phyloP scores from a whole-genome alignment of 495 filamentous ascomycete species.

The Melanomma pulvis-pyrius region DNA sequence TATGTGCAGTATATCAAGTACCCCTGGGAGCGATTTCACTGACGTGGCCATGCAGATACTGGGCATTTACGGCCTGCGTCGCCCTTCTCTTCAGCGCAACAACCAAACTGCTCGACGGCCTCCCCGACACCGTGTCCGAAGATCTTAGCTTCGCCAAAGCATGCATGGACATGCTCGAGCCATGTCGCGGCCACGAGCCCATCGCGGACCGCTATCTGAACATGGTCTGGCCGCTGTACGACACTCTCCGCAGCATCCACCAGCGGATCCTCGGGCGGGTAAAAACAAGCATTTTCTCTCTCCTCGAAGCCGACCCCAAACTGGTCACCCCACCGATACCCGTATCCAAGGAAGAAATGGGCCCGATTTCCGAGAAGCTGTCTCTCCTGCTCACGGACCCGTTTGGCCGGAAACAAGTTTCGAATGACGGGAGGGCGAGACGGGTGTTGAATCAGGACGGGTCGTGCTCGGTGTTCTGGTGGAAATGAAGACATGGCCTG shows the following conservation, averaged over 20 bases:
- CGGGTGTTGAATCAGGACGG: conserved; percentile 30
- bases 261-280: conserved; percentile 16
- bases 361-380: conserved; percentile 29
- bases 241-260: conserved; percentile 26
- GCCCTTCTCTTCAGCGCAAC: conserved; percentile 29
- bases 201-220: conserved; percentile 28
- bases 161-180: conserved; percentile 34
- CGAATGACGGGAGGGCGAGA: conserved; percentile 1
- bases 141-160: conserved; percentile 30
- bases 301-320: conserved; percentile 22
- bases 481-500: conserved; percentile 29
- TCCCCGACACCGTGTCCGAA: conserved; percentile 12
- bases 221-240: conserved; percentile 32
- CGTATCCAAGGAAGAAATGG: conserved; percentile 26
- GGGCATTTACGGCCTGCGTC: conserved; percentile 34
- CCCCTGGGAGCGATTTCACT: not conserved
- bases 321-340: conserved; percentile 30
- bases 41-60: conserved; percentile 24
- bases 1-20: conserved; percentile 8
- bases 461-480: conserved; percentile 32
- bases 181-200: conserved; percentile 25
- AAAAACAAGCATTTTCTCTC: conserved; percentile 35
- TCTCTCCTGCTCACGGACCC: conserved; percentile 29
- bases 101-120: conserved; percentile 26
- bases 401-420: conserved; percentile 31